Evolutionary conservation across 1,284 basidiomycete species (phyloP).

Genomic region (Cystobasidium slooffiae): DNA sequence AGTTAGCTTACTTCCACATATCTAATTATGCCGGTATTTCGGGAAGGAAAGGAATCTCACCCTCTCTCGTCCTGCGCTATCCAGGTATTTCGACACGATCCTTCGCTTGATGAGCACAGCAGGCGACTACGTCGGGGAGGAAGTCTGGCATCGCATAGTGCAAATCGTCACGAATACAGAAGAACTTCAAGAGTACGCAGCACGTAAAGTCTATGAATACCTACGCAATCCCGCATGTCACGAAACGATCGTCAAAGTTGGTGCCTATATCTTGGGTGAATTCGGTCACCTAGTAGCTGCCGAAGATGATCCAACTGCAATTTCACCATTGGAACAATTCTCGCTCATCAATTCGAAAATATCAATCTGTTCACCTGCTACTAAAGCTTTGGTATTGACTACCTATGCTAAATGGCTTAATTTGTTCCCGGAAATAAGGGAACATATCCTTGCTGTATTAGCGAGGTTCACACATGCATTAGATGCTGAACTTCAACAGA

Average conservation of each 20-base stretch:
- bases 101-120: slow-evolving; percentile 92
- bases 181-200: slow-evolving; percentile 83
- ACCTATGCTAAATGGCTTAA: slow-evolving; percentile 99
- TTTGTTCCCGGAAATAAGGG: slow-evolving; percentile 97
- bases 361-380: slow-evolving; percentile 89
- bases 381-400: slow-evolving; percentile 87
- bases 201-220: slow-evolving; percentile 89
- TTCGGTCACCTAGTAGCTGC: slow-evolving; percentile 93
- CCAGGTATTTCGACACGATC: slow-evolving; percentile 85
- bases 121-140: slow-evolving; percentile 96
- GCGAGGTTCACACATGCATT: slow-evolving; percentile 96
- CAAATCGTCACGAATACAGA: slow-evolving; percentile 99
- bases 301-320: slow-evolving; percentile 67
- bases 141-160: slow-evolving; percentile 98
- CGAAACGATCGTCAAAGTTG: slow-evolving; percentile 96
- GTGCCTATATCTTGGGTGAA: slow-evolving; percentile 95
- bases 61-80: slow-evolving; percentile 71
- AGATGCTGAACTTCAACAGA: slow-evolving; percentile 97
- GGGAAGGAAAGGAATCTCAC: slow-evolving; percentile 49
- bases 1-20: slow-evolving; percentile 26
- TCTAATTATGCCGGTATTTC: background rate
- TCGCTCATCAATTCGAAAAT: slow-evolving; percentile 92
- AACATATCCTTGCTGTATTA: slow-evolving; percentile 90
- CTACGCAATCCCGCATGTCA: slow-evolving; percentile 86
- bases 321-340: slow-evolving; percentile 94